Evolutionary conservation across 108 stramenopile species (phyloP).

Genomic region (Skeletonema costatum): DNA sequence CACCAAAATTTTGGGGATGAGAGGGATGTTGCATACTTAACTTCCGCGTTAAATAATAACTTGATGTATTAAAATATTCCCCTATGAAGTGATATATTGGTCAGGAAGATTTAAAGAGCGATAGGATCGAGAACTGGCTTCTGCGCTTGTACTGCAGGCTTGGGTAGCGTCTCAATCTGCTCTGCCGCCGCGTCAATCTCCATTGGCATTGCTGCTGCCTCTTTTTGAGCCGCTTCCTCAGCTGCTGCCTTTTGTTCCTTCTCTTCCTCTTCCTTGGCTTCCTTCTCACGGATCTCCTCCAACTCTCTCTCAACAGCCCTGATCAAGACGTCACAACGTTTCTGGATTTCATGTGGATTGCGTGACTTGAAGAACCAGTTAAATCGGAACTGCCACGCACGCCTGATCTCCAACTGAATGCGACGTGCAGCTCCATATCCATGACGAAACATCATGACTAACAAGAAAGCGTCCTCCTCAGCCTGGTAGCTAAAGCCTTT

Average conservation of each 20-base stretch:
- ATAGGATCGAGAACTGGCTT: not conserved
- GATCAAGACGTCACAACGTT: slow-evolving; percentile 85
- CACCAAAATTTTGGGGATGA: slow-evolving; percentile 15
- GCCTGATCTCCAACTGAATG: slow-evolving; percentile 92
- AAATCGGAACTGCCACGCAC: slow-evolving; percentile 96
- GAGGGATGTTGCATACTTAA: not conserved
- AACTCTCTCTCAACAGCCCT: slow-evolving; percentile 79
- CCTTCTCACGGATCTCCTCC: slow-evolving; percentile 71
- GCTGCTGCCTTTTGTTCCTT: slow-evolving; percentile 7
- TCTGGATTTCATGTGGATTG: slow-evolving; percentile 90
- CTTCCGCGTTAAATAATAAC: not conserved
- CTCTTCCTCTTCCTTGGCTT: slow-evolving; percentile 29
- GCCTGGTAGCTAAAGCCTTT: slow-evolving; percentile 81
- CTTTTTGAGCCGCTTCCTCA: slow-evolving; percentile 5
- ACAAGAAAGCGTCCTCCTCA: slow-evolving; percentile 97
- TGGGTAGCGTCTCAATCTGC: not conserved
- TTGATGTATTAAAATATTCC: not conserved
- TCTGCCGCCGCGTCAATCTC: not conserved
- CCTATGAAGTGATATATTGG: slow-evolving; percentile 3
- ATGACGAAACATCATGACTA: slow-evolving; percentile 95
- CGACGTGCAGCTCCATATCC: slow-evolving; percentile 94
- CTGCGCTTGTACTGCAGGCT: not conserved
- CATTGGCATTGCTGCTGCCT: not conserved
- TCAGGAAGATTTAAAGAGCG: not conserved
- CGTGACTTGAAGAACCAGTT: slow-evolving; percentile 99